Evolutionary conservation across 2,329 filamentous ascomycete species (phyloP).

Genomic region (Fulvia fulva): DNA sequence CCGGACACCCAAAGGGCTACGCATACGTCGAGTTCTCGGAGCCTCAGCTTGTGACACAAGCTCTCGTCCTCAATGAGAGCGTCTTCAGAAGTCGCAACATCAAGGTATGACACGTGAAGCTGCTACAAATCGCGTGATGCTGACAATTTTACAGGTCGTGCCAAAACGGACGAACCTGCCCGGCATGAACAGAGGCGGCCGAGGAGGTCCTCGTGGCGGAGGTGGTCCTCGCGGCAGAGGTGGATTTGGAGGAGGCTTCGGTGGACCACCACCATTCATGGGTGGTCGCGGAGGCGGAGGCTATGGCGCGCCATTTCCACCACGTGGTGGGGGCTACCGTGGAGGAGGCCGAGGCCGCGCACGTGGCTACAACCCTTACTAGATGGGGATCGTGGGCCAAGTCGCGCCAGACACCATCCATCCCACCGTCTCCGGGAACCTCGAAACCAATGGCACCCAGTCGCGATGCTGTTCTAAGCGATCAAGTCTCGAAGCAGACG

Average conservation of each 20-base stretch:
- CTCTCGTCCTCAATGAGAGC: constrained; percentile 92
- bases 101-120: constrained; percentile 61
- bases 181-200: constrained; percentile 70
- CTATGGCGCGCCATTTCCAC: constrained; percentile 35
- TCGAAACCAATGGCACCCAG: not conserved
- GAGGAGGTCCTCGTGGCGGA: constrained; percentile 41
- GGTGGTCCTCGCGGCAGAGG: constrained; percentile 55
- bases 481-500: not conserved
- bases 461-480: not conserved
- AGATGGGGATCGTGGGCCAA: constrained; percentile 14
- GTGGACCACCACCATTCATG: constrained; percentile 25
- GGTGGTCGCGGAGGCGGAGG: constrained; percentile 33
- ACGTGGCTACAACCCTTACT: constrained; percentile 38
- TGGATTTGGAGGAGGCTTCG: constrained; percentile 32
- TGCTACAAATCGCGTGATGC: not conserved
- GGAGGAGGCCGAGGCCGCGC: constrained; percentile 35
- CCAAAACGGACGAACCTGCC: constrained; percentile 97
- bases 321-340: constrained; percentile 39
- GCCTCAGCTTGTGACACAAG: constrained; percentile 85
- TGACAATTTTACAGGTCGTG: constrained; percentile 55
- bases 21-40: constrained; percentile 98
- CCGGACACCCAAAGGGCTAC: constrained; percentile 98
- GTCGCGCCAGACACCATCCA: constrained; percentile 14
- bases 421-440: not conserved
- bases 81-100: constrained; percentile 91